Base-by-base conservation (phyloP, 169 alveolate species). In the Plasmodium gaboni region DNA sequence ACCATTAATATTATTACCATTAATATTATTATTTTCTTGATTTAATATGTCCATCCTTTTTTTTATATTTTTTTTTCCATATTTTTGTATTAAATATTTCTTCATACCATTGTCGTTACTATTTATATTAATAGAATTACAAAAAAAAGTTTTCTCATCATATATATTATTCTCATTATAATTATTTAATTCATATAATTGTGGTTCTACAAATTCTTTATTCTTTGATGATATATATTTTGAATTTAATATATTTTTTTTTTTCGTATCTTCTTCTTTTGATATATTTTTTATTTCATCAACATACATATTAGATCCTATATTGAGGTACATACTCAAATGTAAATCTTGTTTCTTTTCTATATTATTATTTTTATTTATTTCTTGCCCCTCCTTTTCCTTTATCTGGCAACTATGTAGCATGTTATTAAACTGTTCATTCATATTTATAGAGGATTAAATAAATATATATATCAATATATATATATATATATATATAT, bases 401-500 rank as follows among this genome's bases (percentile, higher is more conserved):
- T 24, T 24, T 61, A 17, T 24, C 13, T 61, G 42, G 22, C 2
- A 10, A 22, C n/a, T 61, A 61, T 61, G 24, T 1, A 61, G 17
- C 22, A 61, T 22, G 13, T 61, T 61, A 61, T 61, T 17, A 24
- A 22, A 24, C 26, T 61, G 44, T 61, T 61, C 70, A 24, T 61
- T 61, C 70, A 61, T 61, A 5, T 38, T 38, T 38, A n/a, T 53
- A 4, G 6, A 53, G 61, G 1, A 53, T 7, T 53, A 15, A 3
- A 53, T 51, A 53, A n/a, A 15, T 53, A 15, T 53, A 15, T 53
- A 53, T 61, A 22, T 8, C 24, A 6, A 19, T 61, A 61, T 17
- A 61, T 61, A 61, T 61, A 24, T 61, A 59, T 59, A 57, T 57
- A 57, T 57, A 57, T 57, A 57, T 60, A 60, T 60, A 13, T 50